Evolutionary conservation across 352 stramenopile genomes (phyloP).

Genomic region (Pythium biforme): DNA sequence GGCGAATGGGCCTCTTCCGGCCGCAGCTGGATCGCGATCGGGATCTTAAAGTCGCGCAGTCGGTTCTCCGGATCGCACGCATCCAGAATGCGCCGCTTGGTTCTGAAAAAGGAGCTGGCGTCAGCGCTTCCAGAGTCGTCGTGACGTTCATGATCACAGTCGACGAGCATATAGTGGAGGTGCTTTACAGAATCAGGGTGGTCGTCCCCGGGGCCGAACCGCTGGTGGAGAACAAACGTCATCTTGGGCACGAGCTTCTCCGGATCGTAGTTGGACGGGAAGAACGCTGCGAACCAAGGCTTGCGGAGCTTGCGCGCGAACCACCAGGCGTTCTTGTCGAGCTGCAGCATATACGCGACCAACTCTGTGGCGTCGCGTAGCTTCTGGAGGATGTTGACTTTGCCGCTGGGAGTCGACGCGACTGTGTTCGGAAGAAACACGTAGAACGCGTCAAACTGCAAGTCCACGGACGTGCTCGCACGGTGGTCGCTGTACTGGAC

Average conservation of each 20-base stretch:
- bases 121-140: neutral
- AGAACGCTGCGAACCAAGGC: slow-evolving; percentile 8
- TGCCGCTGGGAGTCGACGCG: neutral
- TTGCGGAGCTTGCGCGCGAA: slow-evolving; percentile 6
- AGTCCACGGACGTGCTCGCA: slow-evolving; percentile 6
- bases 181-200: neutral
- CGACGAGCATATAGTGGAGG: slow-evolving; percentile 2
- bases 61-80: neutral
- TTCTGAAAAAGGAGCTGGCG: neutral
- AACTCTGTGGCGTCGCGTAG: slow-evolving; percentile 9
- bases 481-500: slow-evolving; percentile 6
- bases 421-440: neutral
- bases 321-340: slow-evolving; percentile 18
- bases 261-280: slow-evolving; percentile 16
- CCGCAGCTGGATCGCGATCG: neutral
- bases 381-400: neutral
- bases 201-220: slow-evolving; percentile 2
- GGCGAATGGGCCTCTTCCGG: neutral
- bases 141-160: neutral
- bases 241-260: slow-evolving; percentile 14
- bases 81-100: slow-evolving; percentile 7
- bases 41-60: slow-evolving; percentile 8
- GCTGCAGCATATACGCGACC: slow-evolving; percentile 1
- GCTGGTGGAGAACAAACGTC: slow-evolving; percentile 16
- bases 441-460: slow-evolving; percentile 8